phyloP scores from a whole-genome alignment of 345 rosid genomes.

The Gossypium thurberi region DNA sequence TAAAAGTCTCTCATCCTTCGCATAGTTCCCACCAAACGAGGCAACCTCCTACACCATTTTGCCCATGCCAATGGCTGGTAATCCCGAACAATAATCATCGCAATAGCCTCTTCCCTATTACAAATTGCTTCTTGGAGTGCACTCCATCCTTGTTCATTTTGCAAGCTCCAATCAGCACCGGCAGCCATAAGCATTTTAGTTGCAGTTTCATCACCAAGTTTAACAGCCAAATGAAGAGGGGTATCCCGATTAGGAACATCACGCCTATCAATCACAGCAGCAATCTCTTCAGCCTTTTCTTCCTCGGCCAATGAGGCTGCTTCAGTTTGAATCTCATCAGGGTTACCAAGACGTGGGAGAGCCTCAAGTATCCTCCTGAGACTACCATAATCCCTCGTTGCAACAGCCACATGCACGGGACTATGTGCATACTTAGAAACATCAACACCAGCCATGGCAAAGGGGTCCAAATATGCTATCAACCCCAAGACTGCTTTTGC shows the following conservation, averaged over 20 bases:
- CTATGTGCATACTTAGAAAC: slow-evolving; percentile 74
- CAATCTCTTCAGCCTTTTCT: slow-evolving; percentile 71
- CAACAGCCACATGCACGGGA: slow-evolving; percentile 75
- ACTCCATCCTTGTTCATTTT: slow-evolving; percentile 96
- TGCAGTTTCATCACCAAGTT: slow-evolving; percentile 68
- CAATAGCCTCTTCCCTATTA: slow-evolving; percentile 62
- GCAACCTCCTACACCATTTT: slow-evolving; percentile 92
- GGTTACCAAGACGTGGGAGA: slow-evolving; percentile 67
- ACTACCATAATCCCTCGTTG: slow-evolving; percentile 53
- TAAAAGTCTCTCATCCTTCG: slow-evolving; percentile 89
- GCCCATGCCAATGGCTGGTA: slow-evolving; percentile 98
- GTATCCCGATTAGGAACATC: slow-evolving; percentile 89
- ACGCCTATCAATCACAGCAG: slow-evolving; percentile 69
- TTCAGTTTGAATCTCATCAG: slow-evolving; percentile 65
- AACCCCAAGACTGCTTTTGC: slow-evolving; percentile 12
- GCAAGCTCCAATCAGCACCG: slow-evolving; percentile 96
- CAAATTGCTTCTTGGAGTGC: slow-evolving; percentile 97
- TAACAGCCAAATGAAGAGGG: slow-evolving; percentile 94
- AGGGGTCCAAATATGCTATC: slow-evolving; percentile 20
- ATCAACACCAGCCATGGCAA: slow-evolving; percentile 79
- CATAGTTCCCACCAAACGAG: slow-evolving; percentile 80
- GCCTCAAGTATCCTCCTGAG: slow-evolving; percentile 64
- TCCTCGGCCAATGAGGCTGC: slow-evolving; percentile 70
- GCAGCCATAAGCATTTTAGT: slow-evolving; percentile 91
- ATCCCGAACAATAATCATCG: slow-evolving; percentile 77